Percentiles rank a stretch among this genome's conserved stretches.
phyloP scores from a whole-genome alignment of 2,329 filamentous ascomycete genomes.

The Colletotrichum sp. region DNA sequence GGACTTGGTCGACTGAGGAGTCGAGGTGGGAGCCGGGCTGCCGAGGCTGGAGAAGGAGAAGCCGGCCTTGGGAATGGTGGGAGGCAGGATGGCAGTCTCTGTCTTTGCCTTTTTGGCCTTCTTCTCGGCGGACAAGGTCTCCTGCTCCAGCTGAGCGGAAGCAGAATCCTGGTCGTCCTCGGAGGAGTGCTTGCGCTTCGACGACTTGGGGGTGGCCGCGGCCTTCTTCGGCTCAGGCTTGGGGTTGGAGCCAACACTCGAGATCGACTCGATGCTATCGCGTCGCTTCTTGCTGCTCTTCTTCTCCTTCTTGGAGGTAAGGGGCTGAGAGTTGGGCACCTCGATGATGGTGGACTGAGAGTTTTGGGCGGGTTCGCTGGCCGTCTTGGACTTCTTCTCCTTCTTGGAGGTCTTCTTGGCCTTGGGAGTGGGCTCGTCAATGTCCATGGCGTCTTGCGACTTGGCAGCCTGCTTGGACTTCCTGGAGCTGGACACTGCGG shows the following conservation, averaged over 20 bases:
- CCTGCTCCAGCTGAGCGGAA: conserved; percentile 37
- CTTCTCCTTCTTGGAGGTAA: conserved; percentile 31
- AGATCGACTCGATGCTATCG: conserved; percentile 20
- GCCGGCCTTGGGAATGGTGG: conserved; percentile 29
- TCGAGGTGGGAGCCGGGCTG: conserved; percentile 24
- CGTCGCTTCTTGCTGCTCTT: conserved; percentile 39
- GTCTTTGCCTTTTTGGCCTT: conserved; percentile 43
- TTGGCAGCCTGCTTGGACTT: conserved; percentile 37
- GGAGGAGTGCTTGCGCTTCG: conserved; percentile 21
- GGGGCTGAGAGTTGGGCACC: conserved; percentile 17
- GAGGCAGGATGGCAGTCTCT: conserved; percentile 36
- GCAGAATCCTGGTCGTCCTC: conserved; percentile 42
- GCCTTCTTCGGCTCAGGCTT: neutral
- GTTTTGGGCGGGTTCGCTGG: neutral
- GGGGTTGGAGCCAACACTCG: conserved; percentile 5
- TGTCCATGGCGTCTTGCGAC: conserved; percentile 26
- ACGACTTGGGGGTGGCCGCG: conserved; percentile 8
- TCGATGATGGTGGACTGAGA: conserved; percentile 9
- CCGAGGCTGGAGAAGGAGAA: conserved; percentile 23
- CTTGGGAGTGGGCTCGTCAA: conserved; percentile 22
- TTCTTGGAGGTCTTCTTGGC: conserved; percentile 28
- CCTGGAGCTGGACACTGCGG: conserved; percentile 32
- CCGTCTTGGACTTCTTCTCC: conserved; percentile 34
- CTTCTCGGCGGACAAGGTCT: conserved; percentile 37
- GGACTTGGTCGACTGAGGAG: conserved; percentile 24